Percentiles rank a stretch among this genome's conserved stretches.
These are phyloP conservation scores for Hypsizygus marmoreus DNA, from an alignment of 768 basidiomycete species.

Conservation along the genomic window DNA sequence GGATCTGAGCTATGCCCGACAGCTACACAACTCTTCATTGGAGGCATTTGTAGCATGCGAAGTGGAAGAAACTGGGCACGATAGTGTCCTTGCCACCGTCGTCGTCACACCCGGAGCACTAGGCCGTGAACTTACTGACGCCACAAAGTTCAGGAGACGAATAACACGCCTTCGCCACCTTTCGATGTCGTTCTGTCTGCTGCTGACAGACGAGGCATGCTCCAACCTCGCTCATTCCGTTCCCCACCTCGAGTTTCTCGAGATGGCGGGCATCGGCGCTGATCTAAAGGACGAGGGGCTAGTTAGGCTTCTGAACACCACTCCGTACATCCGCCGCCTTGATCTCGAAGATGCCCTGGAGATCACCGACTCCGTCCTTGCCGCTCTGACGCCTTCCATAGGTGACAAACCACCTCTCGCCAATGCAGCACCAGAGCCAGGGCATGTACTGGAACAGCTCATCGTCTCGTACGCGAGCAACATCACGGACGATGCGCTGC, in stretches of 20 bases:
- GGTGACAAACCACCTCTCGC: constrained; percentile 1
- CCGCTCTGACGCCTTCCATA: constrained; percentile 56
- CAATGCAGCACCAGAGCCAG: constrained; percentile 43
- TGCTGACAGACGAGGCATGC: constrained; percentile 77
- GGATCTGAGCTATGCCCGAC: constrained; percentile 74
- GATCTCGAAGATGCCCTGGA: constrained; percentile 86
- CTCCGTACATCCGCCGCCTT: constrained; percentile 69
- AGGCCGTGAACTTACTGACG: constrained; percentile 59
- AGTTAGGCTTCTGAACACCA: constrained; percentile 65
- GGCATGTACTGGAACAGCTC: constrained; percentile 72
- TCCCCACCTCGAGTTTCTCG: constrained; percentile 74
- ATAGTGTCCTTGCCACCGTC: constrained; percentile 42
- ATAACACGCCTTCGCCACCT: constrained; percentile 75
- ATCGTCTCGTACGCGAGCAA: constrained; percentile 67
- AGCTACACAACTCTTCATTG: constrained; percentile 73
- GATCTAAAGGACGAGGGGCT: constrained; percentile 77
- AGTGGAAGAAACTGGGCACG: constrained; percentile 35
- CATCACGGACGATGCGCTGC: constrained; percentile 65
- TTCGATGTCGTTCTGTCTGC: constrained; percentile 65
- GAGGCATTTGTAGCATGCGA: constrained; percentile 70
- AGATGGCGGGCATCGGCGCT: constrained; percentile 74
- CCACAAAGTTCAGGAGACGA: constrained; percentile 52
- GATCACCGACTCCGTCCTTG: constrained; percentile 73
- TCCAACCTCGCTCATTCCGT: constrained; percentile 69
- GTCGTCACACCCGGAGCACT: constrained; percentile 62